Evolutionary conservation across 768 basidiomycete genomes (phyloP).

Genomic region (Leucosporidium creatinivorum): DNA sequence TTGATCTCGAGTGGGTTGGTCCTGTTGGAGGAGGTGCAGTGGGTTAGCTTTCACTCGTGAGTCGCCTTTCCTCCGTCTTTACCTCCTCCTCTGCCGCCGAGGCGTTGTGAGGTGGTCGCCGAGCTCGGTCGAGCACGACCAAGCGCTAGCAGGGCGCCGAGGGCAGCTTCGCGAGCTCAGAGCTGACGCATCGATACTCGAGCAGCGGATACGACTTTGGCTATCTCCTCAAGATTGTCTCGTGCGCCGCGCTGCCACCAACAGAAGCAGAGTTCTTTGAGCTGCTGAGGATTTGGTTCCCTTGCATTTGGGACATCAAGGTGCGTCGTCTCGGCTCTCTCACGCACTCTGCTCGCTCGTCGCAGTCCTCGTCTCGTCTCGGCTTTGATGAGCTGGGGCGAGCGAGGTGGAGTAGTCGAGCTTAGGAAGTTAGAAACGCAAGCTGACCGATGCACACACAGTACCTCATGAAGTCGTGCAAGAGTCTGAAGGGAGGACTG

Average conservation of each 20-base stretch:
- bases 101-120: too few species aligned
- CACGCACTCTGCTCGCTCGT: background rate
- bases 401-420: too few species aligned
- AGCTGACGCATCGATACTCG: background rate
- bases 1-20: conserved; percentile 96
- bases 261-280: conserved; percentile 87
- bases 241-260: conserved; percentile 69
- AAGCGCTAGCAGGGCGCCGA: too few species aligned
- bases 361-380: too few species aligned
- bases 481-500: conserved; percentile 73
- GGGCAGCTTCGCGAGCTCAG: too few species aligned
- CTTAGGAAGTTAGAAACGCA: background rate
- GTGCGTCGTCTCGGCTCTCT: conserved; percentile 17
- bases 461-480: conserved; percentile 82
- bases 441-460: conserved; percentile 5
- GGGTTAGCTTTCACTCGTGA: conserved; percentile 97
- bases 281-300: conserved; percentile 83
- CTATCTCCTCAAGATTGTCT: conserved; percentile 88
- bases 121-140: too few species aligned
- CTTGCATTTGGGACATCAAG: conserved; percentile 93
- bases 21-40: conserved; percentile 74
- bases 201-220: conserved; percentile 96
- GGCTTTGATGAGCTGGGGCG: too few species aligned
- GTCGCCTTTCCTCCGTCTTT: conserved; percentile 38
- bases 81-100: background rate